Evolutionary conservation across 805 yeast genomes (phyloP).

Genomic region (Metschnikowia bowlesiae): DNA sequence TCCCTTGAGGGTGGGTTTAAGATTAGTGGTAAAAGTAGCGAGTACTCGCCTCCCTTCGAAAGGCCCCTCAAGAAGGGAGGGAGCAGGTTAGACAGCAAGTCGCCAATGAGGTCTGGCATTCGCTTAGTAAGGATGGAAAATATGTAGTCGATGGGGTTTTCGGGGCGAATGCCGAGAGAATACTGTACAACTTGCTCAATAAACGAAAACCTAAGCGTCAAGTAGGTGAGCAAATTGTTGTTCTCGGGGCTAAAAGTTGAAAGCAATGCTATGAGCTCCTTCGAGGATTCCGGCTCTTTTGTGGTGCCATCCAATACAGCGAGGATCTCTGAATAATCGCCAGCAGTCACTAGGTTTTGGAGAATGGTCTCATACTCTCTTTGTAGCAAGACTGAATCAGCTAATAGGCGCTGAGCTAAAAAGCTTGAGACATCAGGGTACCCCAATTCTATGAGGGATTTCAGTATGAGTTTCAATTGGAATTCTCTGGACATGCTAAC

Average conservation of each 20-base stretch:
- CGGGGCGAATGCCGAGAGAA: background rate
- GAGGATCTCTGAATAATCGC: conserved; percentile 5
- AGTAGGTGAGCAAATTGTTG: conserved; percentile 7
- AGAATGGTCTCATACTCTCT: conserved; percentile 1
- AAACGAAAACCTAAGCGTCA: conserved; percentile 8
- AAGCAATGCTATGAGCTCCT: background rate
- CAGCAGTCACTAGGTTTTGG: conserved; percentile 1
- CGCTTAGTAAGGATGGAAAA: background rate
- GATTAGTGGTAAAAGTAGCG: conserved; percentile 12
- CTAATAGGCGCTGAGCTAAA: conserved; percentile 9
- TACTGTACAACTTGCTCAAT: conserved; percentile 9
- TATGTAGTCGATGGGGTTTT: background rate
- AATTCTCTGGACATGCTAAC: conserved; percentile 20
- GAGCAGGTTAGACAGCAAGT: background rate
- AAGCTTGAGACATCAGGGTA: conserved; percentile 23
- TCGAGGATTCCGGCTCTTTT: background rate
- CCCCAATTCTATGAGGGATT: conserved; percentile 29
- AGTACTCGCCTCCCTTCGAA: conserved; percentile 9
- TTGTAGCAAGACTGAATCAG: background rate
- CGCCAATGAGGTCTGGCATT: background rate
- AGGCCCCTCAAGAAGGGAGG: background rate
- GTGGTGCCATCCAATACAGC: background rate
- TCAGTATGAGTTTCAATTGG: conserved; percentile 27
- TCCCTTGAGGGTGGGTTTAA: conserved; percentile 8
- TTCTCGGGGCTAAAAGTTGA: background rate